Evolutionary conservation across 2,329 filamentous ascomycete species (phyloP), one percentile per base, ranked within the genome.

Genomic region (Apiospora saccharicola): DNA sequence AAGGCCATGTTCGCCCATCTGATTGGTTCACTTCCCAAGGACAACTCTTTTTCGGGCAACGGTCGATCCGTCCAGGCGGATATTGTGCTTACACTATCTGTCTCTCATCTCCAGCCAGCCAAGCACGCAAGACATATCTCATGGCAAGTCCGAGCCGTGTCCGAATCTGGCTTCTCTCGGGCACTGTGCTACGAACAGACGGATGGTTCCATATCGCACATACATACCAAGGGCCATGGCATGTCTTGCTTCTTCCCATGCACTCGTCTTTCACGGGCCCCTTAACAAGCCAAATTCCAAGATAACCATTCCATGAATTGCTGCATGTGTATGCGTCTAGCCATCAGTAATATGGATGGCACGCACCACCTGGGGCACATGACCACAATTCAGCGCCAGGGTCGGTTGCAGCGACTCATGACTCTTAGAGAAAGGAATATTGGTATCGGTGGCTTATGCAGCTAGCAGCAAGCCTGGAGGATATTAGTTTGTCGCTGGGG

Each of bases 41-140:
- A 41, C 7, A 13, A 41, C 41, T 41, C 57, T 64, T 64, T 64
- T 64, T 41, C 34, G 30, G 57, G 57, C 57, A 41, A 64, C 57
- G 57, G 57, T 64, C 57, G 57, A 41, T 64, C 57, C 57, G 34
- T 64, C 22, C 57, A 41, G 57, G 57, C 57, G 57, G 57, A 41
- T 64, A 34, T n/a, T 64, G 57, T 64, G 30, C 30, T 13, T 64
- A 37, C 53, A 16, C 1, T 26, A 14, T 19, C 12, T 37, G 19
- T 34, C 53, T n/a, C 30, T 22, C 8, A 19, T 61, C 53, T 61
- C 53, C 22, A 41, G 19, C 19, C 57, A 64, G 57, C 57, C 57
- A 64, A 64, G 57, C 34, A 64, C 34, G 57, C 57, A 22, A 64
- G 57, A 41, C 57, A 64, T 19, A 37, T n/a, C 22, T 14, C 34